Conservation (phyloP, 805 yeast species). For the Maudiozyma bulderi region DNA sequence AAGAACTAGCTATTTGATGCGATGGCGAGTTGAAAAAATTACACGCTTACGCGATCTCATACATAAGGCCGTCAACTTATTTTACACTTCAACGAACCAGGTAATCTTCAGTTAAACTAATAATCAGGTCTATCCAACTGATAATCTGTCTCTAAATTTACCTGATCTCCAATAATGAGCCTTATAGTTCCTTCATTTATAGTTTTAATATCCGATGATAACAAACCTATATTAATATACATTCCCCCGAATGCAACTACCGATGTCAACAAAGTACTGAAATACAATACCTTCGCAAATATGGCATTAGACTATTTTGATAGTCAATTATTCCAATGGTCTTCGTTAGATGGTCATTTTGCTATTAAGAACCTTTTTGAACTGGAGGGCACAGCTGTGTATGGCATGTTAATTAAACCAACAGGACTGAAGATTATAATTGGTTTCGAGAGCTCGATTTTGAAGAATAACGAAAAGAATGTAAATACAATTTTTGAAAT, state of each 20-base stretch:
- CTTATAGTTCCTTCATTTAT: constrained; percentile 13
- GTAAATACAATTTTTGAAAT: constrained; percentile 14
- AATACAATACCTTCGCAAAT: constrained; percentile 26
- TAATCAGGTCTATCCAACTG: no score
- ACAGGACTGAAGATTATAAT: constrained; percentile 24
- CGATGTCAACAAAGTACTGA: constrained; percentile 17
- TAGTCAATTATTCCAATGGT: constrained; percentile 20
- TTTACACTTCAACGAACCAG: no score
- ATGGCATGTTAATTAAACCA: constrained; percentile 22
- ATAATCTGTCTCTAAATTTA: not conserved
- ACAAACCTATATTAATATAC: constrained; percentile 23
- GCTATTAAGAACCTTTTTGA: constrained; percentile 19
- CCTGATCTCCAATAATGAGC: not conserved
- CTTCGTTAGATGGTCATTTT: constrained; percentile 9
- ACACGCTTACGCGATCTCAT: no score
- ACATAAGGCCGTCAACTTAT: no score
- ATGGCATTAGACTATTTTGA: constrained; percentile 27
- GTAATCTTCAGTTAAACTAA: no score
- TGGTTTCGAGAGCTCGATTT: constrained; percentile 14
- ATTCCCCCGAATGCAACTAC: constrained; percentile 10
- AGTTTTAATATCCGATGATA: constrained; percentile 18
- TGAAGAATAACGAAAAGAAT: constrained; percentile 6
- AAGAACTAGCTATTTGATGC: no score
- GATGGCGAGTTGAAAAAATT: not conserved
- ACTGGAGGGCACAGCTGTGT: constrained; percentile 24